A percentile compares a stretch with the other conserved stretches of the same genome.
These are phyloP conservation scores for Pseudogymnoascus sp. DNA, from an alignment of 2,329 filamentous ascomycete genomes.

Conservation along the genomic window DNA sequence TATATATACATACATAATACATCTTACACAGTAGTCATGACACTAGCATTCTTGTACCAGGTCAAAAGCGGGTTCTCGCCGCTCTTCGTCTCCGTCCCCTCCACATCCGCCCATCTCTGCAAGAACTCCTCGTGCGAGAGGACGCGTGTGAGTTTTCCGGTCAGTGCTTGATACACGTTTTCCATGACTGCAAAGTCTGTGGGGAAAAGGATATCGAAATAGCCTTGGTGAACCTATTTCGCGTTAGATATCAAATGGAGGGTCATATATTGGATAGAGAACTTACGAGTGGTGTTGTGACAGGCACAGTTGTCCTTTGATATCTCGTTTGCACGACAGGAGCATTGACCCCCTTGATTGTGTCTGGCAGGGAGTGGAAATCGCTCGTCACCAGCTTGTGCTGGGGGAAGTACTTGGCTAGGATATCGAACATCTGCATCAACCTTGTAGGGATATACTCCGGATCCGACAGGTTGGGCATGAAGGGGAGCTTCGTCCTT, in stretches of 20 bases:
- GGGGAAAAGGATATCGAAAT: constrained; percentile 97
- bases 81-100: constrained; percentile 79
- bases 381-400: constrained; percentile 86
- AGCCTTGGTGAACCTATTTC: constrained; percentile 83
- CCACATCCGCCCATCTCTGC: constrained; percentile 78
- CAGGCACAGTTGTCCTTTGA: constrained; percentile 76
- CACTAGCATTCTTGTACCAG: constrained; percentile 94
- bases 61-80: constrained; percentile 88
- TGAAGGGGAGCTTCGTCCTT: constrained; percentile 58
- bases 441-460: constrained; percentile 93
- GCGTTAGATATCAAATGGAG: background rate
- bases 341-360: constrained; percentile 77
- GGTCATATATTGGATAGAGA: background rate
- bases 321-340: constrained; percentile 96
- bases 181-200: constrained; percentile 91
- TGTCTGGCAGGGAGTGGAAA: constrained; percentile 79
- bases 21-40: constrained; percentile 73
- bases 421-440: constrained; percentile 93
- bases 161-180: constrained; percentile 85
- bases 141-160: constrained; percentile 81
- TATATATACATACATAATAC: constrained; percentile 7
- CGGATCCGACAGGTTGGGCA: constrained; percentile 68
- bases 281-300: constrained; percentile 80
- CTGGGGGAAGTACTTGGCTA: constrained; percentile 80
- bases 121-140: constrained; percentile 87